phyloP scores from a whole-genome alignment of 2,329 filamentous ascomycete species.

The Phialemonium atrogriseum region DNA sequence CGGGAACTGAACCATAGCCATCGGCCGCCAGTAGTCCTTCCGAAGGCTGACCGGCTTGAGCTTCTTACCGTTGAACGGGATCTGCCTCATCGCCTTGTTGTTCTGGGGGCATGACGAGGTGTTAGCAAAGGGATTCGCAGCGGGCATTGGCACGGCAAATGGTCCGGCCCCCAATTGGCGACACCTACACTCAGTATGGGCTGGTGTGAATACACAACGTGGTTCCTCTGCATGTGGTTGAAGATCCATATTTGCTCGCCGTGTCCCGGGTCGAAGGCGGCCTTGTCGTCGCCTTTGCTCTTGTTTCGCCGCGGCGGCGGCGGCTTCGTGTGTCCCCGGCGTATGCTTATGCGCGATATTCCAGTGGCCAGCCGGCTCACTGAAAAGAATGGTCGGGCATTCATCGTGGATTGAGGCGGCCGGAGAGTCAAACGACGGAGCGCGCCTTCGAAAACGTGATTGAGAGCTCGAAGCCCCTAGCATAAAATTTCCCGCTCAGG shows the following conservation, averaged over 20 bases:
- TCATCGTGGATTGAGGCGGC: slow-evolving; percentile 3
- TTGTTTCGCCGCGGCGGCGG: slow-evolving; percentile 11
- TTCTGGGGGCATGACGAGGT: slow-evolving; percentile 9
- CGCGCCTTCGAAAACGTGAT: neutral
- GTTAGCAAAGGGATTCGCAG: neutral
- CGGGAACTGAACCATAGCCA: slow-evolving; percentile 53
- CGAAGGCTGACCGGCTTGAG: slow-evolving; percentile 53
- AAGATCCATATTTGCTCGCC: slow-evolving; percentile 53
- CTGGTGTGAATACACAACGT: slow-evolving; percentile 43
- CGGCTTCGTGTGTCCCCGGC: slow-evolving; percentile 23
- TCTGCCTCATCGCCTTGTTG: slow-evolving; percentile 19
- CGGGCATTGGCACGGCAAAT: neutral
- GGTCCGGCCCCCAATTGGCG: neutral
- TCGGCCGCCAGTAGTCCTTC: slow-evolving; percentile 58
- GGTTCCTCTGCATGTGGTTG: slow-evolving; percentile 38
- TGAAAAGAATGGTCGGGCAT: slow-evolving; percentile 5
- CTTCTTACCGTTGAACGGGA: slow-evolving; percentile 62
- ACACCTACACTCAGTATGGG: slow-evolving; percentile 9
- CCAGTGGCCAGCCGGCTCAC: slow-evolving; percentile 29
- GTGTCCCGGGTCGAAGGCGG: slow-evolving; percentile 28
- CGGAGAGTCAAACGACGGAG: no score
- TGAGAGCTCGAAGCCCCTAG: neutral
- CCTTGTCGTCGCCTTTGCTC: slow-evolving; percentile 10
- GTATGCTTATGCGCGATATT: slow-evolving; percentile 31
- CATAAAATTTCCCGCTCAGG: slow-evolving; percentile 1